Conservation (phyloP, 768 basidiomycete genomes). For the Hemileccinum impolitum region DNA sequence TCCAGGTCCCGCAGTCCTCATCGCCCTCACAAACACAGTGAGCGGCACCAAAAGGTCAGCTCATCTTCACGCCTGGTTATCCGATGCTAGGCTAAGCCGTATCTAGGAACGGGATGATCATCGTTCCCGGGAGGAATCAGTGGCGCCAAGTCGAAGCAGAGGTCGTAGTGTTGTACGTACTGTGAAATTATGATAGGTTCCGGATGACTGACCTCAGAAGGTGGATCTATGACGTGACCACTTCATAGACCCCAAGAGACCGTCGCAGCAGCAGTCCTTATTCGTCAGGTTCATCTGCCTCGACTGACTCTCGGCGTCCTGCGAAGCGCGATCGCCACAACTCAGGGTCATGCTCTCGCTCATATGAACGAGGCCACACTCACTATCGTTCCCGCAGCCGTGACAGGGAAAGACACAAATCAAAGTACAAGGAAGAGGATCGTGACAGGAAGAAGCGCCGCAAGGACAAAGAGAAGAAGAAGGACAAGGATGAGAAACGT, state of each 20-base stretch:
- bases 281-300: constrained; percentile 16
- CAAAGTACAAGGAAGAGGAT: constrained; percentile 25
- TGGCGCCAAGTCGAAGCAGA: constrained; percentile 7
- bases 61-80: neutral
- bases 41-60: constrained; percentile 9
- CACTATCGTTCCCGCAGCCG: constrained; percentile 23
- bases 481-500: constrained; percentile 44
- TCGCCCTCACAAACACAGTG: constrained; percentile 2
- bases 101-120: constrained; percentile 10
- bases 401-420: constrained; percentile 23
- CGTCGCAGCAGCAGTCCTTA: constrained; percentile 16
- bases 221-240: constrained; percentile 12
- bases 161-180: constrained; percentile 32
- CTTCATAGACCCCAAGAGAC: constrained; percentile 20
- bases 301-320: constrained; percentile 10
- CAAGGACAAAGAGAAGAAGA: constrained; percentile 33
- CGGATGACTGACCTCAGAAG: constrained; percentile 26
- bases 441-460: constrained; percentile 38
- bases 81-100: neutral
- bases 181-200: neutral
- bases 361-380: constrained; percentile 11
- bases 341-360: constrained; percentile 24
- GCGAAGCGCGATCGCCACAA: constrained; percentile 15
- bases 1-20: constrained; percentile 25
- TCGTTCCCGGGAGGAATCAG: constrained; percentile 2